Conservation (phyloP, 208 protist species). For the Entamoeba moshkovskii region DNA sequence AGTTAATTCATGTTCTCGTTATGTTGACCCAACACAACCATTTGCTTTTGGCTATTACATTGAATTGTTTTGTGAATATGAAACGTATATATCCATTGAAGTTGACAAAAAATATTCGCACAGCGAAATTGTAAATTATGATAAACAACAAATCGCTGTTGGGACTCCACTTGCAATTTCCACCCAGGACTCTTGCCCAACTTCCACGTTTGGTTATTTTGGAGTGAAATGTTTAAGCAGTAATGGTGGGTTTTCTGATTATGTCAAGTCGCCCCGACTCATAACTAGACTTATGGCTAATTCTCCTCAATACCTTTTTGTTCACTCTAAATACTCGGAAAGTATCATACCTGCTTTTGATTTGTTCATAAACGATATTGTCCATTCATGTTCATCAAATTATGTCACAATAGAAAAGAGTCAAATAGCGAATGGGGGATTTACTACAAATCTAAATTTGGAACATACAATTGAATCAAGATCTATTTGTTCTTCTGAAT, state of each 20-base stretch:
- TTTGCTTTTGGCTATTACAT: background rate
- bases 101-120: background rate
- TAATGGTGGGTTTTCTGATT: background rate
- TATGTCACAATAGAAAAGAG: background rate
- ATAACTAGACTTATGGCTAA: background rate
- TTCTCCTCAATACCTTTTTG: background rate
- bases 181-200: background rate
- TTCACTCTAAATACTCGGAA: background rate
- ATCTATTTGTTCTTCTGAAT: background rate
- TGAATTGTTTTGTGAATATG: background rate
- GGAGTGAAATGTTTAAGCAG: background rate
- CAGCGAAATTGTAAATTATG: background rate
- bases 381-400: background rate
- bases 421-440: background rate
- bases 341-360: background rate
- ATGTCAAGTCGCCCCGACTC: background rate
- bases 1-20: background rate
- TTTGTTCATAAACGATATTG: background rate
- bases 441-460: background rate
- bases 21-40: background rate
- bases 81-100: background rate
- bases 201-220: background rate
- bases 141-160: background rate
- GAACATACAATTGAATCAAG: background rate
- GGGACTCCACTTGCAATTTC: background rate